Percentiles rank a stretch among this genome's conserved stretches.
Evolutionary conservation across 345 rosid genomes (phyloP).

Genomic region (Salix udensis): DNA sequence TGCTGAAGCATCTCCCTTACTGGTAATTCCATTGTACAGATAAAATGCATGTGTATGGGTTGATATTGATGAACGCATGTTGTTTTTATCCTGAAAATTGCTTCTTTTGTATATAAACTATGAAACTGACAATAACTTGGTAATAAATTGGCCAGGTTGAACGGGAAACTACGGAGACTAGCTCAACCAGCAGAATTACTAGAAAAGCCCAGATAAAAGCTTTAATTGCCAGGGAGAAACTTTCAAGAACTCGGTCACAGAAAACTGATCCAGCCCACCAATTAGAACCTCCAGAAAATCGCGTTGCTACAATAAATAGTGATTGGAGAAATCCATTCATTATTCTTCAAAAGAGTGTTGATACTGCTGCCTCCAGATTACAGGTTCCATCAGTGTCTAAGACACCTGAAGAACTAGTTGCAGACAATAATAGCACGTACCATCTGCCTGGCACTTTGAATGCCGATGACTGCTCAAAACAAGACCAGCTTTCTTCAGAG

Average conservation of each 20-base stretch:
- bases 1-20: slow-evolving; percentile 31
- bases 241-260: slow-evolving; percentile 22
- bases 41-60: not conserved
- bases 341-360: slow-evolving; percentile 32
- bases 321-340: slow-evolving; percentile 43
- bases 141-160: slow-evolving; percentile 19
- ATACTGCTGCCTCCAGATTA: slow-evolving; percentile 7
- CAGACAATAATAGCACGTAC: not conserved
- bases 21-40: slow-evolving; percentile 17
- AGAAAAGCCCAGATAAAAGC: slow-evolving; percentile 15
- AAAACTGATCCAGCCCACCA: slow-evolving; percentile 21
- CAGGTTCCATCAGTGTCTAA: slow-evolving; percentile 14
- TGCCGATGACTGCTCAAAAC: not conserved
- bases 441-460: slow-evolving; percentile 1
- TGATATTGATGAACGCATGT: not conserved
- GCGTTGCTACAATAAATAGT: slow-evolving; percentile 10
- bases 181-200: slow-evolving; percentile 9
- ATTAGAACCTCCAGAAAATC: slow-evolving; percentile 23
- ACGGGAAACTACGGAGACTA: not conserved
- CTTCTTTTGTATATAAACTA: slow-evolving; percentile 1
- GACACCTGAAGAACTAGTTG: not conserved
- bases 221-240: slow-evolving; percentile 24
- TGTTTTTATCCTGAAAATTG: not conserved
- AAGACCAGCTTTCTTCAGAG: slow-evolving; percentile 6
- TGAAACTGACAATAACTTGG: not conserved